Evolutionary conservation across 1,284 basidiomycete genomes (phyloP).

Genomic region (Trametes versicolor): DNA sequence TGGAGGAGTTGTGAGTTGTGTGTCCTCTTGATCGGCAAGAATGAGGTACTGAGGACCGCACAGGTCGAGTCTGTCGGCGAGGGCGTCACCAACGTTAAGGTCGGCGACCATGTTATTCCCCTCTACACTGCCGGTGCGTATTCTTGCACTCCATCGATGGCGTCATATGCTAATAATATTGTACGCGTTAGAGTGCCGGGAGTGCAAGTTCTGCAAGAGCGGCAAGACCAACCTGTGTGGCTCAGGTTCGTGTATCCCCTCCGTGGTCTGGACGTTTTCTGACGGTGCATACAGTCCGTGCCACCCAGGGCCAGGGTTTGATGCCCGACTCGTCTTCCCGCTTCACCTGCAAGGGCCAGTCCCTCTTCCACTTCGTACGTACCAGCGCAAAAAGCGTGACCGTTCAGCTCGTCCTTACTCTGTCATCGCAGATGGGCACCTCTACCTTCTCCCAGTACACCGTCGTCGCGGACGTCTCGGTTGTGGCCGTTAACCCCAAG

Average conservation of each 20-base stretch:
- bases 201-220: constrained; percentile 99
- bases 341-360: constrained; percentile 91
- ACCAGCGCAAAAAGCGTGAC: not conserved
- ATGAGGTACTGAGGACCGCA: constrained; percentile 10
- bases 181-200: constrained; percentile 76
- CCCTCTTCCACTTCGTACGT: constrained; percentile 91
- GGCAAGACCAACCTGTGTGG: constrained; percentile 98
- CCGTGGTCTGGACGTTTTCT: constrained; percentile 16
- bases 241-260: constrained; percentile 61
- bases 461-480: constrained; percentile 96
- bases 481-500: constrained; percentile 88
- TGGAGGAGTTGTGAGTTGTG: constrained; percentile 75
- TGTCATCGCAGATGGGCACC: constrained; percentile 86
- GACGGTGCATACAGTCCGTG: constrained; percentile 66
- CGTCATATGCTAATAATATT: constrained; percentile 25
- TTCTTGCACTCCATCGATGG: constrained; percentile 8
- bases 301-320: constrained; percentile 94
- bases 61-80: constrained; percentile 96
- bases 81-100: constrained; percentile 88
- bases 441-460: constrained; percentile 99
- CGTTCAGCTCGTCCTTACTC: constrained; percentile 4
- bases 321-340: constrained; percentile 96
- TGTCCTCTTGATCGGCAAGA: constrained; percentile 8
- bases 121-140: constrained; percentile 87
- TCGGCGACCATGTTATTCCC: constrained; percentile 94